A percentile compares a stretch with the other conserved stretches of the same genome.
Conservation (phyloP, 129 eudicot species). For the Lonicera japonica region DNA sequence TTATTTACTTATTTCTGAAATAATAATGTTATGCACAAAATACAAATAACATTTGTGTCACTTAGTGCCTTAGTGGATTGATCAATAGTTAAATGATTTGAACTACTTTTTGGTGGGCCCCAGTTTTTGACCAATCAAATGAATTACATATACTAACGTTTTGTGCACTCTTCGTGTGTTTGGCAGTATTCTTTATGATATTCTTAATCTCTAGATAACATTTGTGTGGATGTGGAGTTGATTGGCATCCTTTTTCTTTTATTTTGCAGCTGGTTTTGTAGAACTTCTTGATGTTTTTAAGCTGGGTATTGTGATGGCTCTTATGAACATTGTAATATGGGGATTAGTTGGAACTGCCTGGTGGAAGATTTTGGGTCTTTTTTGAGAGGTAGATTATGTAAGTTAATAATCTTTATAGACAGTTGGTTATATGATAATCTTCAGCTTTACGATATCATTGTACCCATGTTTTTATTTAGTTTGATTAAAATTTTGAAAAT, state of each 20-base stretch:
- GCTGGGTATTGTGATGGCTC: conserved; percentile 52
- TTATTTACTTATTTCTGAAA: too few species aligned
- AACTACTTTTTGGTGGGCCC: too few species aligned
- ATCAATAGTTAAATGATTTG: too few species aligned
- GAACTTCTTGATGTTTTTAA: conserved; percentile 62
- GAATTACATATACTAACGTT: too few species aligned
- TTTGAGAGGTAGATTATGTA: conserved; percentile 34
- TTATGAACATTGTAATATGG: conserved; percentile 45
- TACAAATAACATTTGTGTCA: too few species aligned
- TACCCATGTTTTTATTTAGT: too few species aligned
- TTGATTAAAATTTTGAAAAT: neutral
- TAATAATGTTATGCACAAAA: too few species aligned
- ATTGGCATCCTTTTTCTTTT: conserved; percentile 4
- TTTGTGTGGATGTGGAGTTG: neutral
- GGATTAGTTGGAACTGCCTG: conserved; percentile 50
- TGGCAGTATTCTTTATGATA: neutral
- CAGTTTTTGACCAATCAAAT: too few species aligned
- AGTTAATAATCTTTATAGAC: neutral
- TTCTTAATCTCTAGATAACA: neutral
- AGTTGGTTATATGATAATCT: too few species aligned
- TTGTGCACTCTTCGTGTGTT: neutral
- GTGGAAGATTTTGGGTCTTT: conserved; percentile 76
- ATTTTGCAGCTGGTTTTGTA: conserved; percentile 59
- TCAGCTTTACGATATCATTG: too few species aligned
- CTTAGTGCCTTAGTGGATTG: too few species aligned